Base-by-base conservation (phyloP, 805 yeast species). In the Zygoascus bituminiphila region DNA sequence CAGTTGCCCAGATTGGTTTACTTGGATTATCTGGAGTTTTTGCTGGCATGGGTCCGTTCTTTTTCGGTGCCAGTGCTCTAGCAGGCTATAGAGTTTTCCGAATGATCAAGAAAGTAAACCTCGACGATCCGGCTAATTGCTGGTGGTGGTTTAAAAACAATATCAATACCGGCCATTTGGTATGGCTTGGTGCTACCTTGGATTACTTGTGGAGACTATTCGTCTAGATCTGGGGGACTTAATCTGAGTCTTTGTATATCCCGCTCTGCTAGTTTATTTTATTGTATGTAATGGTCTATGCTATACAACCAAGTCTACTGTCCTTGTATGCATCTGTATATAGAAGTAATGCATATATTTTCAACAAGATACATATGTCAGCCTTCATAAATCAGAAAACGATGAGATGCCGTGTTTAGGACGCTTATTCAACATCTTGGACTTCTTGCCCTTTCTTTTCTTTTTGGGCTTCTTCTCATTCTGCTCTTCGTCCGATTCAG, bases 21-120 rank as follows among this genome's bases (percentile, higher is more conserved):
- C 76, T 79, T 52, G 71, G 80, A 2, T 53, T 76, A 6, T 86
- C 95, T 23, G 98, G 97, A 1, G 58, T 76, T 20, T 67, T 81
- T 62, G 81, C 82, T 44, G 84, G 91, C 15, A 75, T 83, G 82
- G 96, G 96, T 1, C 95, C 95, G 0, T 89, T 91, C 0, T 93
- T 85, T 64, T 73, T 78, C 55, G 60, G 60, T 0, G 84, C 86
- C 7, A 77, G 83, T 23, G 75, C 78, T 1, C 67, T 77, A 55
- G 93, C 91, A 37, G 80, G 85, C 41, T 78, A 74, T 52, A 75
- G 95, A 54, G 64, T 93, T 33, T 73, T 77, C 56, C 66, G 66
- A 33, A 84, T 84, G 84, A 83, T 89, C 57, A 70, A 68, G 48
- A 72, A 68, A 15, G 97, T 89, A 6, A 78, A 93, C 62, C 71